Percentiles rank a stretch among this genome's conserved stretches.
These are phyloP conservation scores for Linaria vulgaris DNA, from an alignment of 257 asterid species.

Conservation along the genomic window DNA sequence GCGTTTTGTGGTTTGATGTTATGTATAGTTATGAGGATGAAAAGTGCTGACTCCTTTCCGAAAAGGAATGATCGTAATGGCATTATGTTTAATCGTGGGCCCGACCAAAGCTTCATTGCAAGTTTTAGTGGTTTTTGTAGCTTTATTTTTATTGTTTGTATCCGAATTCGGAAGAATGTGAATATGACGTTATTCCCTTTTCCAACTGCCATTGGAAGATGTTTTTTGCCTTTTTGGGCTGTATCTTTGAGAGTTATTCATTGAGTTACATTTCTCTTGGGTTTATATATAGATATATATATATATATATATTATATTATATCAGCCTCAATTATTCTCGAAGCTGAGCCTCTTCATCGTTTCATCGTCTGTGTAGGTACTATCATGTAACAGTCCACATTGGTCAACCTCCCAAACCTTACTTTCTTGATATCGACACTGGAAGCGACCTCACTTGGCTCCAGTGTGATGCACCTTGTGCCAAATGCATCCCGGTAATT, in stretches of 20 bases:
- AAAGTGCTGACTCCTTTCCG: neutral
- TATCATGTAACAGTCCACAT: constrained; percentile 56
- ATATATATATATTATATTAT: too few species aligned
- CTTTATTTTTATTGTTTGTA: too few species aligned
- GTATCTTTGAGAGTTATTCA: too few species aligned
- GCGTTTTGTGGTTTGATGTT: too few species aligned
- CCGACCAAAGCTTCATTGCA: too few species aligned
- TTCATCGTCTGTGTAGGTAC: constrained; percentile 47
- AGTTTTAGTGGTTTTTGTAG: too few species aligned
- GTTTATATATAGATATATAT: too few species aligned
- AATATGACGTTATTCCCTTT: too few species aligned
- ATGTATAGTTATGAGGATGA: neutral
- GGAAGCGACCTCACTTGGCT: constrained; percentile 99
- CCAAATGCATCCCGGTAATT: constrained; percentile 65
- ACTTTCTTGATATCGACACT: constrained; percentile 72
- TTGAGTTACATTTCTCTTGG: too few species aligned
- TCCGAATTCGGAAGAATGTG: neutral
- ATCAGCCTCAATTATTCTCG: neutral
- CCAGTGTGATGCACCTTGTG: constrained; percentile 91
- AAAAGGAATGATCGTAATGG: neutral
- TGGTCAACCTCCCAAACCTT: constrained; percentile 57
- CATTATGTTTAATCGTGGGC: too few species aligned
- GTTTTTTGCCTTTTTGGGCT: too few species aligned
- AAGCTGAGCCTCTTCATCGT: neutral
- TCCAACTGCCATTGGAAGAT: too few species aligned